Evolutionary conservation across 1,284 basidiomycete genomes (phyloP).

Genomic region (Papiliotrema nemorosa): DNA sequence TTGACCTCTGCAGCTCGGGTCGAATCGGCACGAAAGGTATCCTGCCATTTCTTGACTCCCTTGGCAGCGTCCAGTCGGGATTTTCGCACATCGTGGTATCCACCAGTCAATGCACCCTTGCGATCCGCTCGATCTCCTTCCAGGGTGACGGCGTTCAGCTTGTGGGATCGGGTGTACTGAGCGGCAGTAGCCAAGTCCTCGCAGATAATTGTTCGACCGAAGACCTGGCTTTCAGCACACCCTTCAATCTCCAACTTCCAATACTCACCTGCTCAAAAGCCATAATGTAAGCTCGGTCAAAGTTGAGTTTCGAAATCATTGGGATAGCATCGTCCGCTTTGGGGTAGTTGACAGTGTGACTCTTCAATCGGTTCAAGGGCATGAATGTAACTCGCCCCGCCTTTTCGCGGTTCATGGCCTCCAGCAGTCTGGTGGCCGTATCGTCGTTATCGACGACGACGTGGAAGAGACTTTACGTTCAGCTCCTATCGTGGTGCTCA

Average conservation of each 20-base stretch:
- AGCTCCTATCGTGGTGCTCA: neutral
- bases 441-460: slow-evolving; percentile 95
- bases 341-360: slow-evolving; percentile 62
- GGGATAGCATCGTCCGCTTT: slow-evolving; percentile 85
- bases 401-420: slow-evolving; percentile 87
- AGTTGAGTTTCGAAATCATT: slow-evolving; percentile 77
- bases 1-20: slow-evolving; percentile 70
- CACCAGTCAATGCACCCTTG: slow-evolving; percentile 92
- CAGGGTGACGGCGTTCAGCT: slow-evolving; percentile 93
- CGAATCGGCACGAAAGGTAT: slow-evolving; percentile 66
- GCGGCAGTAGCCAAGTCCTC: slow-evolving; percentile 86
- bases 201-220: slow-evolving; percentile 95
- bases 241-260: neutral
- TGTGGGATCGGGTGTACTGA: slow-evolving; percentile 89
- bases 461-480: slow-evolving; percentile 74
- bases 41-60: slow-evolving; percentile 70
- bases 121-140: slow-evolving; percentile 98
- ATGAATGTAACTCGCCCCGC: slow-evolving; percentile 96
- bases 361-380: slow-evolving; percentile 93
- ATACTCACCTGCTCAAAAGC: slow-evolving; percentile 74
- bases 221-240: slow-evolving; percentile 57
- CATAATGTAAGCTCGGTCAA: slow-evolving; percentile 65
- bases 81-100: slow-evolving; percentile 86
- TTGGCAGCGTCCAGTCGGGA: slow-evolving; percentile 87
- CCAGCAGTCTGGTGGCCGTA: slow-evolving; percentile 81